Evolutionary conservation across 208 protist genomes (phyloP).

Genomic region (Leishmania major): DNA sequence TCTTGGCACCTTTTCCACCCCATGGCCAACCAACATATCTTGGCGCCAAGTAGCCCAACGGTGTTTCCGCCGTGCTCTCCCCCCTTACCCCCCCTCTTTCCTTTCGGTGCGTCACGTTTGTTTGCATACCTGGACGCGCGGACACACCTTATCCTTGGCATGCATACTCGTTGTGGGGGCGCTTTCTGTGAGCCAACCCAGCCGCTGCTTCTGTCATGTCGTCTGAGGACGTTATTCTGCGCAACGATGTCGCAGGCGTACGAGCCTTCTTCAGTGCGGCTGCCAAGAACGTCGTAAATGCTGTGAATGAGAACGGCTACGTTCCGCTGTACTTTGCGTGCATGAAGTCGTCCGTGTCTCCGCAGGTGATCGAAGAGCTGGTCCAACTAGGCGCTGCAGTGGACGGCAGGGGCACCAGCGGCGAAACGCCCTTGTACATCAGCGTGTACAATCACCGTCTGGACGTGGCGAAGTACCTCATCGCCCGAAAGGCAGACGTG

Average conservation of each 20-base stretch:
- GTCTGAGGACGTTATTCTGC: constrained; percentile 33
- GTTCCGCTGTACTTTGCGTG: constrained; percentile 84
- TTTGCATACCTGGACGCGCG: background rate
- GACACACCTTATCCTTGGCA: background rate
- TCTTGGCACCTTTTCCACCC: background rate
- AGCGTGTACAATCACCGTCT: constrained; percentile 71
- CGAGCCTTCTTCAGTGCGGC: constrained; percentile 14
- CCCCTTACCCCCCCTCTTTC: background rate
- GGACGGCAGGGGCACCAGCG: constrained; percentile 58
- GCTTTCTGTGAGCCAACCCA: background rate
- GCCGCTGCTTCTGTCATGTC: constrained; percentile 8
- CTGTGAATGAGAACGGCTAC: constrained; percentile 58
- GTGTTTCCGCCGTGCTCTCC: background rate
- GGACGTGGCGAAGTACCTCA: constrained; percentile 64
- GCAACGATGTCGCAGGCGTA: constrained; percentile 32
- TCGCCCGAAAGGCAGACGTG: constrained; percentile 63
- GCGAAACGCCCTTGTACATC: constrained; percentile 86
- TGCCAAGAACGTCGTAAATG: constrained; percentile 33
- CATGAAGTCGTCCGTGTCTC: constrained; percentile 70
- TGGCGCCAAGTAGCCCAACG: background rate
- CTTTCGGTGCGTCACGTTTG: constrained; percentile 11
- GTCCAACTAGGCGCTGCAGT: constrained; percentile 61
- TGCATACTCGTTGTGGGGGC: background rate
- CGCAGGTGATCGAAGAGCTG: constrained; percentile 50
- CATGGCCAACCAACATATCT: background rate